A percentile compares a stretch with the other conserved stretches of the same genome.
Evolutionary conservation across 192 early-diverging fungal species (phyloP).

Genomic region (Cladochytrium replicatum): DNA sequence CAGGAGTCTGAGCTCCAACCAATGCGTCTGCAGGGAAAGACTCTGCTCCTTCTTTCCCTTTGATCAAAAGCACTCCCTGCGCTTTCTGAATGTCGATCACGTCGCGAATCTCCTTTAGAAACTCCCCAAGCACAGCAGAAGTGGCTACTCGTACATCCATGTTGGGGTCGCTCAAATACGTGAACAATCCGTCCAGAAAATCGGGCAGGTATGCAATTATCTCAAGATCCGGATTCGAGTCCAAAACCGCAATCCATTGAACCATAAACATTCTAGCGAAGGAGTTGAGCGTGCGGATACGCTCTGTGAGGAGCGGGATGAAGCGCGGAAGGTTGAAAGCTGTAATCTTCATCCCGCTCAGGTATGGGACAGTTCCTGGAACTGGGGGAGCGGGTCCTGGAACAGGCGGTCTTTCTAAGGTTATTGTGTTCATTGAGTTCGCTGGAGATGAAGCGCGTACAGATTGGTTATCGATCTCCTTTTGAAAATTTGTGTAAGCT

Average conservation of each 20-base stretch:
- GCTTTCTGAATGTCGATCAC: constrained; percentile 55
- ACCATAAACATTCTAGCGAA: constrained; percentile 86
- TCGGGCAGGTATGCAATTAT: constrained; percentile 83
- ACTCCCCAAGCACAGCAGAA: constrained; percentile 71
- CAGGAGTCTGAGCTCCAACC: background rate
- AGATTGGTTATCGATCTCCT: background rate
- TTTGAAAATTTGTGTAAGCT: constrained; percentile 6
- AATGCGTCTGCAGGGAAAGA: background rate
- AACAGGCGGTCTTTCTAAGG: background rate
- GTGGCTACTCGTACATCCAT: constrained; percentile 81
- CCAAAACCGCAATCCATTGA: constrained; percentile 83
- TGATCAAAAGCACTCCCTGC: constrained; percentile 23
- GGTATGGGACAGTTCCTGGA: constrained; percentile 13
- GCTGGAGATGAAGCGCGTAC: constrained; percentile 1
- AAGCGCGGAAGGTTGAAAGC: constrained; percentile 85
- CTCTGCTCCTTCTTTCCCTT: constrained; percentile 5
- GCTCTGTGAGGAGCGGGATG: constrained; percentile 85
- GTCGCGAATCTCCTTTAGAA: constrained; percentile 80
- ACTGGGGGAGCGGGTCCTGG: constrained; percentile 4
- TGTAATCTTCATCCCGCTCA: constrained; percentile 19
- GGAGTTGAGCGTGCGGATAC: constrained; percentile 85
- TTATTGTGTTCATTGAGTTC: background rate
- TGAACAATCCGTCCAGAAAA: constrained; percentile 86
- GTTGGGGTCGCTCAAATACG: constrained; percentile 81
- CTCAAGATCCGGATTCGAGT: constrained; percentile 90